Base-by-base conservation (phyloP, 202 grass and related monocot species). In the Cymbopogon flexuosus region DNA sequence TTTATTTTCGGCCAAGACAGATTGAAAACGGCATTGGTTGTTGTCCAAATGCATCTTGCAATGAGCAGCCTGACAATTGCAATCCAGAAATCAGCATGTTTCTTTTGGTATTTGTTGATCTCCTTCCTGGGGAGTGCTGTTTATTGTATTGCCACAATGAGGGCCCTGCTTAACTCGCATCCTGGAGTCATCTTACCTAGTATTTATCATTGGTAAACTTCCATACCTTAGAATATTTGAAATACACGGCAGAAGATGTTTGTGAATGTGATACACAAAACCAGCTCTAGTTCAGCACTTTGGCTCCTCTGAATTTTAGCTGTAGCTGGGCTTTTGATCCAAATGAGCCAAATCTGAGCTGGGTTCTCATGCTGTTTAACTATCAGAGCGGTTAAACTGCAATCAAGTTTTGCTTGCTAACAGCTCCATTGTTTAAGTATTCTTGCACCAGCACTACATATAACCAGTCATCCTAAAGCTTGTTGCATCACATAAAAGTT, bases 31-130 rank as follows among this genome's bases (percentile, higher is more conserved):
- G 4, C n/a, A 30, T 64, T 31, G 62, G 35, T 68, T 65, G 2
- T 47, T 66, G 6, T 37, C 23, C 51, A 66, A 85, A 78, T 59
- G 56, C 22, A 24, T 61, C 70, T 72, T 73, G 58, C 14, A 40
- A 41, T 81, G 22, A 9, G 14, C 12, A 77, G 37, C 60, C 49
- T 62, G 62, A 18, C 18, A 39, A 52, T 30, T 65, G 51, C 60
- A 35, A 69, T 24, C 29, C 52, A 75, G 69, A 69, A 34, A 62
- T 62, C 33, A 54, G 13, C 14, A 64, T 58, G 72, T n/a, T 77
- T 70, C 9, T 77, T 76, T 76, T 82, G 68, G n/a, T n/a, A 22
- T 45, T 79, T 64, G 57, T 67, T 65, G 63, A 83, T 54, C 71
- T 70, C 73, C 23, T 65, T 61, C 75, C 42, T 24, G 11, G 42